These are phyloP conservation scores for Chrysosporium keratinophilum DNA, from an alignment of 2,329 filamentous ascomycete genomes.

Conservation along the genomic window DNA sequence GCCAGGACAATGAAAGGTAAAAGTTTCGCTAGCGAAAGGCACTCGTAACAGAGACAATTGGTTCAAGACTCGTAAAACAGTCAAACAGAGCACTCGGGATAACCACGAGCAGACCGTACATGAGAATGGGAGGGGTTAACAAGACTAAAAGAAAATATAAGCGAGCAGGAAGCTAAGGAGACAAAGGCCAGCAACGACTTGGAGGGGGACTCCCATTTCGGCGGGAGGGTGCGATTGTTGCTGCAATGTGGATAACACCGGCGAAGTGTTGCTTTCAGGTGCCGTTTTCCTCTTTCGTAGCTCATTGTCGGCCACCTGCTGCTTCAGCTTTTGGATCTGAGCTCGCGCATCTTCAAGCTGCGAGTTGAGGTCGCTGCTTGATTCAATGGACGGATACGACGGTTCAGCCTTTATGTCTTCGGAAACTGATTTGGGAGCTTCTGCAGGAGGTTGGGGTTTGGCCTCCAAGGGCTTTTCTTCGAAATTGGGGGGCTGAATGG, in stretches of 20 bases:
- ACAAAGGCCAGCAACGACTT: slow-evolving; percentile 73
- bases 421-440: background rate
- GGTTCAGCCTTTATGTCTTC: slow-evolving; percentile 18
- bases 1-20: background rate
- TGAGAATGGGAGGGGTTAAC: background rate
- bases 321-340: slow-evolving; percentile 57
- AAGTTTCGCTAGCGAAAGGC: background rate
- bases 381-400: slow-evolving; percentile 33
- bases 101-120: background rate
- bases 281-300: slow-evolving; percentile 69
- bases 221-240: slow-evolving; percentile 44
- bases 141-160: slow-evolving; percentile 79
- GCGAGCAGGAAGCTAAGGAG: slow-evolving; percentile 85
- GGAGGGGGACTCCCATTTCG: slow-evolving; percentile 69
- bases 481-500: slow-evolving; percentile 20
- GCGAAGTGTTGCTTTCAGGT: slow-evolving; percentile 43
- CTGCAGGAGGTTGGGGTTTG: slow-evolving; percentile 5
- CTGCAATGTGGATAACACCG: slow-evolving; percentile 26
- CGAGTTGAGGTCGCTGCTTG: slow-evolving; percentile 54
- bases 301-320: slow-evolving; percentile 55
- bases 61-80: background rate
- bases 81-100: background rate
- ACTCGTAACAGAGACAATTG: background rate
- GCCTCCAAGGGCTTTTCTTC: slow-evolving; percentile 15
- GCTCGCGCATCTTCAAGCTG: slow-evolving; percentile 67